Conservation (phyloP, 2,329 filamentous ascomycete species). For the Penicillium sp. region DNA sequence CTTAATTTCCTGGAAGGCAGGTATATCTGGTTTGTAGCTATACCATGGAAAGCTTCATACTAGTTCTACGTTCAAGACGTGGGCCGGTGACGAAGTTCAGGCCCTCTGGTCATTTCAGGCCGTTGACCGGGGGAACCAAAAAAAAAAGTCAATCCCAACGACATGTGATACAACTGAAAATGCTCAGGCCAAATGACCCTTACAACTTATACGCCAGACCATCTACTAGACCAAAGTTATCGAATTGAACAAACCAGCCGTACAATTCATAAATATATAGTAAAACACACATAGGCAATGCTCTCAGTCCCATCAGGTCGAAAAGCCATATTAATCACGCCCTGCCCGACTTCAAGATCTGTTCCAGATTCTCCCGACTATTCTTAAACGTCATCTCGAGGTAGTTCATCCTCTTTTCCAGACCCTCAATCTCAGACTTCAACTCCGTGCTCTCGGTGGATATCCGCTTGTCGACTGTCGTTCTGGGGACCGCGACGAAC, state of each 20-base stretch:
- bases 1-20: too few relatives aligned
- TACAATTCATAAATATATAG: background rate
- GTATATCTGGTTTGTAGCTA: too few relatives aligned
- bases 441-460: slow-evolving; percentile 74
- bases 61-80: too few relatives aligned
- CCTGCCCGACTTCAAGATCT: slow-evolving; percentile 70
- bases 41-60: too few relatives aligned
- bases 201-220: background rate
- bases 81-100: too few relatives aligned
- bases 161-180: background rate
- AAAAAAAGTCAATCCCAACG: too few relatives aligned
- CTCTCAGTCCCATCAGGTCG: background rate
- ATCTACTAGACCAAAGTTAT: background rate
- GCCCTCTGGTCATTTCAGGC: too few relatives aligned
- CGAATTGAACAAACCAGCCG: background rate
- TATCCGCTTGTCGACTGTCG: slow-evolving; percentile 76
- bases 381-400: slow-evolving; percentile 96
- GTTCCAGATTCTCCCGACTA: slow-evolving; percentile 86
- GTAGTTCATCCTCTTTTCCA: slow-evolving; percentile 90
- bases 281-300: background rate
- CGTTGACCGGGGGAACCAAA: too few relatives aligned
- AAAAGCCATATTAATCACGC: slow-evolving; percentile 26
- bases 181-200: background rate
- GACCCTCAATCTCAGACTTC: slow-evolving; percentile 75
- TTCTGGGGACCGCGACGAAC: slow-evolving; percentile 82